Base-by-base conservation (phyloP, 768 basidiomycete species). In the Hericium rajendrae region DNA sequence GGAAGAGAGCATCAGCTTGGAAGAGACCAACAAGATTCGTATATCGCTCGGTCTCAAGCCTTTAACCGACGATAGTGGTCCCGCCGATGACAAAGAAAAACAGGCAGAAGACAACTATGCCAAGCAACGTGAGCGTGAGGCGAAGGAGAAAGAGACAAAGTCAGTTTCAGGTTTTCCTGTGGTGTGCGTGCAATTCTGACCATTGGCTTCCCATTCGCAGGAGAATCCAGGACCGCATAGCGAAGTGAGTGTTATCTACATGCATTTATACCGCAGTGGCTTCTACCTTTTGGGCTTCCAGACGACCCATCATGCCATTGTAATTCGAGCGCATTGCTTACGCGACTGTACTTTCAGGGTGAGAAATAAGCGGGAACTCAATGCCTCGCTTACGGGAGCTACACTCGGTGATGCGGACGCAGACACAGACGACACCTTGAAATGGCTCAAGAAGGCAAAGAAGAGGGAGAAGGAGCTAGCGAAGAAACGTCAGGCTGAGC, bases 21-120 rank as follows among this genome's bases (percentile, higher is more conserved):
- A 94, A 67, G 92, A 94, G 77, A 94, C 93, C 39, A 94, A 94
- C 79, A 94, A 89, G 73, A 90, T 97, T 70, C 91, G 97, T 74
- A 83, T 95, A 58, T 88, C 86, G 4, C 80, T 97, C 40, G 97
- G 97, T 62, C 84, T 99, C 58, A 91, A 94, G 69, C 94, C 97
- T 43, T 80, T 98, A 57, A 88, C 86, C 16, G 94, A 93, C 64
- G 89, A 92, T 64, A 76, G 78, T 43, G 80, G 75, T 15, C 81
- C 87, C 8, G 79, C 77, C n/a, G 76, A 84, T 67, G 82, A 84
- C 67, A 84, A 81, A 62, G 94, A 97, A 57, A 83, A 87, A 66
- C 72, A 85, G 63, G 97, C 97, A 12, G 91, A 92, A 70, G 76
- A 82, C 52, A 98, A 98, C 72, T 98, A 87, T 76, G 74, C 82